Evolutionary conservation across 768 basidiomycete species (phyloP).

Genomic region (Lepiota brunneoincarnata): DNA sequence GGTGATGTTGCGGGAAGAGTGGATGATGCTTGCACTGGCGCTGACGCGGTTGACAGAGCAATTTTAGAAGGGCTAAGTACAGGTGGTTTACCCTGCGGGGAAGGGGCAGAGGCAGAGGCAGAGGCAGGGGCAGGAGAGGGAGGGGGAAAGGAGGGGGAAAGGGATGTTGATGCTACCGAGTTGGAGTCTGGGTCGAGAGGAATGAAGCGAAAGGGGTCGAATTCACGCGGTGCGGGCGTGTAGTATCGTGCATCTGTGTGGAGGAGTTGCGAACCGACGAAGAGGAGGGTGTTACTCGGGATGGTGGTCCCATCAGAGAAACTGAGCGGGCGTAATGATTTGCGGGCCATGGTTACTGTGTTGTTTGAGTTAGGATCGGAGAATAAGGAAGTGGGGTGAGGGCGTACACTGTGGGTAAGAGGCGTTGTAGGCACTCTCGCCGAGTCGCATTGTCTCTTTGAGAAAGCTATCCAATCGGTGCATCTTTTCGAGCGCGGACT

Average conservation of each 20-base stretch:
- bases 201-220: constrained; percentile 3
- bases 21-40: neutral
- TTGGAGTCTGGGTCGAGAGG: neutral
- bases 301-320: constrained; percentile 10
- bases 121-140: neutral
- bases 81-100: too few species aligned
- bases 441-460: constrained; percentile 37
- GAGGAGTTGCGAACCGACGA: constrained; percentile 8
- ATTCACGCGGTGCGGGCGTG: neutral
- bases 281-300: constrained; percentile 1
- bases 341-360: constrained; percentile 8
- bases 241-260: neutral
- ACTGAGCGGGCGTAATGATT: constrained; percentile 3
- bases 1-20: constrained; percentile 20
- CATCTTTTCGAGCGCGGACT: constrained; percentile 32
- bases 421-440: constrained; percentile 22
- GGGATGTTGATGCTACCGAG: neutral
- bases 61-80: too few species aligned
- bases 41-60: too few species aligned
- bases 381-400: neutral
- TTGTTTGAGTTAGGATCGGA: neutral
- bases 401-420: neutral
- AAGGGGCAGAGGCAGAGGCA: neutral
- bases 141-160: neutral
- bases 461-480: constrained; percentile 44